Evolutionary conservation across 2,329 filamentous ascomycete species (phyloP), one percentile per base, ranked within the genome.

Genomic region (Pestalotiopsis sp.): DNA sequence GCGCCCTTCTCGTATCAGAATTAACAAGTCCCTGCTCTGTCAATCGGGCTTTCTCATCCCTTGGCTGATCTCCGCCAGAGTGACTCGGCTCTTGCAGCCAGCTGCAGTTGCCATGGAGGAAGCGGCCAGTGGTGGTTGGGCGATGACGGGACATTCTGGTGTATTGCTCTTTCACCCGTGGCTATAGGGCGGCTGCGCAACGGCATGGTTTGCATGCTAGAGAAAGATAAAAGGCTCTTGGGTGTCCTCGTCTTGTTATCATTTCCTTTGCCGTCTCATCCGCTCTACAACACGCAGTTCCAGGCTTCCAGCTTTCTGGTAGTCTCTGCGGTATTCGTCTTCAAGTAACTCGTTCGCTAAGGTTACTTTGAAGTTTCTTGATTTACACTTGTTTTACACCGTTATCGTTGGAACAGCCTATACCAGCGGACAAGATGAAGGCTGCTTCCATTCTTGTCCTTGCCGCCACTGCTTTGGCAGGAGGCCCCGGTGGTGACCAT

Each of bases 271-370:
- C 74, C 71, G 68, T 38, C 59, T 17, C n/a, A 57, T 39, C 45
- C n/a, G n/a, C 20, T 45, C 25, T 38, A 61, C 27, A 56, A 65
- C 65, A 57, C 31, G 25, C 61, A 38, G 13, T 23, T 36, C 61
- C 61, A 63, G 31, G 13, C 38, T 38, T 11, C 56, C 14, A 20
- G 25, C 31, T 61, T 27, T 45, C 52, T 63, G 58, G 58, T 59
- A 39, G 58, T 65, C 31, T 23, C 66, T 67, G 61, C 58, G 67
- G 49, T 17, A 69, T 65, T 61, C 67, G 58, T 52, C 45, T 9
- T n/a, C 45, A 68, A 76, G 76, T 77, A 72, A 74, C 75, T 75
- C 76, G 66, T 76, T 78, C 76, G 76, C 71, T 78, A 76, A 77
- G 73, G 74, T 77, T 76, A 72, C 76, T 75, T 75, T 72, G 72